Evolutionary conservation across 768 basidiomycete genomes (phyloP).

Genomic region (Neoboletus subvelutipes): DNA sequence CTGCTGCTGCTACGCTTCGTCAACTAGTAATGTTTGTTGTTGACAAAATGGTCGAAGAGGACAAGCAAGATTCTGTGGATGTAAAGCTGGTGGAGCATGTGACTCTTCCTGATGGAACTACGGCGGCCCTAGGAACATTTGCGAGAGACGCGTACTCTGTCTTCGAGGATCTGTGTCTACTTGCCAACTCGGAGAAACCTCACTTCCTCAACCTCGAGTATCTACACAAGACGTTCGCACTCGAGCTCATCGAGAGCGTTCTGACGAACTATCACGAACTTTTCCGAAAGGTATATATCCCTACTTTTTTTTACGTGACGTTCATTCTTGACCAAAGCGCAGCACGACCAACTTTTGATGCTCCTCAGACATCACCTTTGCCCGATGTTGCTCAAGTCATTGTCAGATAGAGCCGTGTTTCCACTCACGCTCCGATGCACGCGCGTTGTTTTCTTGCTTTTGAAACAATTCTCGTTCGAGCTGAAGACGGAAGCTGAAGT

Average conservation of each 20-base stretch:
- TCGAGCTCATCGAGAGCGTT: constrained; percentile 97
- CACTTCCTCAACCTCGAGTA: constrained; percentile 78
- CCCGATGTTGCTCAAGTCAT: constrained; percentile 80
- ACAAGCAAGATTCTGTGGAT: constrained; percentile 41
- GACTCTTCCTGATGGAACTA: constrained; percentile 66
- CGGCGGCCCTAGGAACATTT: constrained; percentile 64
- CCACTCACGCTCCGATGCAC: constrained; percentile 88
- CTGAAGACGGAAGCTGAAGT: constrained; percentile 83
- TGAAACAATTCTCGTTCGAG: constrained; percentile 86
- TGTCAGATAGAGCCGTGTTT: constrained; percentile 82
- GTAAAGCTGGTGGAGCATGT: constrained; percentile 36
- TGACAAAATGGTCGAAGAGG: constrained; percentile 87
- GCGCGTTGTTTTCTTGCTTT: constrained; percentile 88
- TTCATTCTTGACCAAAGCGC: constrained; percentile 4
- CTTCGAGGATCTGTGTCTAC: constrained; percentile 89
- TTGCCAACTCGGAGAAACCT: constrained; percentile 80
- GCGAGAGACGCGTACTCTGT: constrained; percentile 84
- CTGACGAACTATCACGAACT: constrained; percentile 88
- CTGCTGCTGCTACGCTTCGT: constrained; percentile 92
- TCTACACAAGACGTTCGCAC: constrained; percentile 88
- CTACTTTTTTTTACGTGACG: background rate
- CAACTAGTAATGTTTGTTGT: constrained; percentile 98
- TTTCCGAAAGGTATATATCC: constrained; percentile 67
- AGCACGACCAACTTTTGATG: constrained; percentile 83
- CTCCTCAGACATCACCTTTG: constrained; percentile 90